Conservation (phyloP, 352 stramenopile species). For the Phytophthora uliginosa region DNA sequence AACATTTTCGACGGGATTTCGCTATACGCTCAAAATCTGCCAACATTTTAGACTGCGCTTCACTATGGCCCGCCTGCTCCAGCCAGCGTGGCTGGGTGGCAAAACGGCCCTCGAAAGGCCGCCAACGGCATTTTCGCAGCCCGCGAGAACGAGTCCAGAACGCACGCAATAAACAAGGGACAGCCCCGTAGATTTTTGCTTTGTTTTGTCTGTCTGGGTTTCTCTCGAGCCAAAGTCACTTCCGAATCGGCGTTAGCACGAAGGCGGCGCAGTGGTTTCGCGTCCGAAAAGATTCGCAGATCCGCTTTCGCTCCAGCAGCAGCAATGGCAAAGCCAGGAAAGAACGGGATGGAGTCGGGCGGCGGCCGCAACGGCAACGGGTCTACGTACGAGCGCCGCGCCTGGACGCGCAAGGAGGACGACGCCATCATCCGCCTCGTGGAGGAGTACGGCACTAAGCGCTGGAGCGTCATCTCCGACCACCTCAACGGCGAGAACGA, state of each 20-base stretch:
- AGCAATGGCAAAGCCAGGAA: constrained; percentile 69
- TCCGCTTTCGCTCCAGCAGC: constrained; percentile 28
- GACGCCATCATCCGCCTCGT: constrained; percentile 88
- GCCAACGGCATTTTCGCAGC: constrained; percentile 38
- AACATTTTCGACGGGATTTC: not conserved
- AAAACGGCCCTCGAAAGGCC: constrained; percentile 36
- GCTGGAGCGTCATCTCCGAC: constrained; percentile 90
- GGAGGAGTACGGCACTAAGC: constrained; percentile 89
- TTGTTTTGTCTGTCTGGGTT: not conserved
- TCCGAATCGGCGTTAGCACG: constrained; percentile 6
- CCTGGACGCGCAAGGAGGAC: constrained; percentile 90
- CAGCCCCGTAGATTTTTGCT: not conserved
- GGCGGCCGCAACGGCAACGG: constrained; percentile 40
- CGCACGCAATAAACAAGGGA: constrained; percentile 18
- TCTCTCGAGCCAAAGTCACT: constrained; percentile 3
- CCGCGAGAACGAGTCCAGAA: constrained; percentile 18
- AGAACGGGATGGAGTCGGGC: constrained; percentile 49
- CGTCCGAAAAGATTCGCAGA: constrained; percentile 44
- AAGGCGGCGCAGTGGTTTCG: constrained; percentile 22
- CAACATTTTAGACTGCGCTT: constrained; percentile 17
- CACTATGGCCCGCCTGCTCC: constrained; percentile 6
- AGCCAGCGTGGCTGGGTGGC: not conserved
- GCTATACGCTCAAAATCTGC: not conserved
- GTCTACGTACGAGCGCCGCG: constrained; percentile 85
- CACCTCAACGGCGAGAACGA: constrained; percentile 89